A percentile compares a stretch with the other conserved stretches of the same genome.
phyloP scores from a whole-genome alignment of 345 rosid species.

The Erodium maritimum region DNA sequence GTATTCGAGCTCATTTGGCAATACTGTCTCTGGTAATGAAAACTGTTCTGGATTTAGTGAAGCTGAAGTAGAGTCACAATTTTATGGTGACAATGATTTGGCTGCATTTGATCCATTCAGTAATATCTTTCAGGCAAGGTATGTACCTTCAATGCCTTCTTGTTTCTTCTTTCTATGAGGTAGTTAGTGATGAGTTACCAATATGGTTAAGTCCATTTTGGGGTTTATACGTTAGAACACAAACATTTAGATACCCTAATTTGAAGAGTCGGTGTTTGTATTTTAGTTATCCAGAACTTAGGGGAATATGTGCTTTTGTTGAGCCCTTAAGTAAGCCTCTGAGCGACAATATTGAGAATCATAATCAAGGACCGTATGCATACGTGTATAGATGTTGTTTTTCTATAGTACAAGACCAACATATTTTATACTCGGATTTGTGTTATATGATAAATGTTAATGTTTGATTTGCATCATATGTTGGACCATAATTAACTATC shows the following conservation, averaged over 20 bases:
- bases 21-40: conserved; percentile 43
- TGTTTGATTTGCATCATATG: conserved; percentile 1
- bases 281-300: not conserved
- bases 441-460: not conserved
- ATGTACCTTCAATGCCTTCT: conserved; percentile 3
- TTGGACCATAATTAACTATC: not conserved
- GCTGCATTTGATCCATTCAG: conserved; percentile 44
- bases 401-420: conserved; percentile 1
- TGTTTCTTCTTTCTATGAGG: not conserved
- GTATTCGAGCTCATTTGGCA: conserved; percentile 75
- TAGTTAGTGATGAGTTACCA: not conserved
- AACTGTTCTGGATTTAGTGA: conserved; percentile 43
- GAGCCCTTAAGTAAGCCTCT: not conserved
- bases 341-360: not conserved
- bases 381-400: not conserved
- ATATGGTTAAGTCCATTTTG: not conserved
- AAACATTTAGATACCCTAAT: not conserved
- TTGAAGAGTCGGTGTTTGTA: not conserved
- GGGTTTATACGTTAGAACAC: not conserved
- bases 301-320: not conserved
- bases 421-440: not conserved
- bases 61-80: conserved; percentile 74
- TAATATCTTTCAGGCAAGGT: conserved; percentile 51
- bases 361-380: no score
- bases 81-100: conserved; percentile 36